Evolutionary conservation across 2,329 filamentous ascomycete species (phyloP).

Genomic region (Mollisia scopiformis): DNA sequence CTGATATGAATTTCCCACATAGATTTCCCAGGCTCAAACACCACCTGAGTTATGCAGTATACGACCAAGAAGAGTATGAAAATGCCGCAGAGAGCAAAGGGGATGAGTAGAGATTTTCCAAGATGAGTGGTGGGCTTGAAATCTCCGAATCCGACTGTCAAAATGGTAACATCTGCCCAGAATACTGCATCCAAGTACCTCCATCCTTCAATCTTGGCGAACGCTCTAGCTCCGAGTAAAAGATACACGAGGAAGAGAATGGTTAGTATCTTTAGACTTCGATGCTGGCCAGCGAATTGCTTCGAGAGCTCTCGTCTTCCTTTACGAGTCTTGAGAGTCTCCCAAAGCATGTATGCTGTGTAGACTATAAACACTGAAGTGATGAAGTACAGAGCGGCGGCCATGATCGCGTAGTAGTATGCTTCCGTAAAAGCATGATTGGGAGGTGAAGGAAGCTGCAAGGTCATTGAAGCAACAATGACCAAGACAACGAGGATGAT

Average conservation of each 20-base stretch:
- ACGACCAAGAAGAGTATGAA: conserved; percentile 79
- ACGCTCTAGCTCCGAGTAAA: conserved; percentile 73
- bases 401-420: conserved; percentile 16
- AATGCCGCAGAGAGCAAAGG: conserved; percentile 79
- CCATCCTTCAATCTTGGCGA: conserved; percentile 72
- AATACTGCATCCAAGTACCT: conserved; percentile 75
- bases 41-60: conserved; percentile 62
- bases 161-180: conserved; percentile 72
- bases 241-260: conserved; percentile 67
- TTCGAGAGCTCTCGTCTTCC: neutral
- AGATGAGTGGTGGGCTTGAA: conserved; percentile 49
- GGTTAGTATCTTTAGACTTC: conserved; percentile 13
- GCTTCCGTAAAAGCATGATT: conserved; percentile 13
- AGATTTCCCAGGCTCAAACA: conserved; percentile 49
- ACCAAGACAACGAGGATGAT: conserved; percentile 12
- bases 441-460: neutral
- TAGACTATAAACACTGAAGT: conserved; percentile 14
- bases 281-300: conserved; percentile 5
- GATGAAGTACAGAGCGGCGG: conserved; percentile 12
- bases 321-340: neutral
- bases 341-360: conserved; percentile 8
- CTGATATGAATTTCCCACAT: conserved; percentile 9
- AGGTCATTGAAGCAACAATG: neutral
- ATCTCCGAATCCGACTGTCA: conserved; percentile 65
- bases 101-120: conserved; percentile 72